Percentiles rank a stretch among this genome's conserved stretches.
Evolutionary conservation across 371 early-diverging fungal genomes (phyloP).

Genomic region (Mucor saturninus): DNA sequence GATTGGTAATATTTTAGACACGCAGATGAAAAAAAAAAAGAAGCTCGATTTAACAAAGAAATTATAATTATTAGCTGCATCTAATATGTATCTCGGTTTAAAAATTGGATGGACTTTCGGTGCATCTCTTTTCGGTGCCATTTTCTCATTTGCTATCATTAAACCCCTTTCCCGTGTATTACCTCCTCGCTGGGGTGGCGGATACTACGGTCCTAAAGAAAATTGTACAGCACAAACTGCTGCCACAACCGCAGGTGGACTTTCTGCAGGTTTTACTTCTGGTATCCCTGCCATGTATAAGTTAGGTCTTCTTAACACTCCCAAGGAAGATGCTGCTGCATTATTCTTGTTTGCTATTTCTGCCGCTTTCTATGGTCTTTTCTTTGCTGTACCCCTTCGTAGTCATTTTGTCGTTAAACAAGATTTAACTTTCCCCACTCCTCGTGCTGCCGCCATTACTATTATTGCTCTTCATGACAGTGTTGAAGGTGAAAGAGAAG

Average conservation of each 20-base stretch:
- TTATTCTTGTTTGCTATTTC: conserved; percentile 60
- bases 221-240: conserved; percentile 73
- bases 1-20: conserved; percentile 40
- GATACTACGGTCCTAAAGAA: conserved; percentile 72
- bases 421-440: conserved; percentile 74
- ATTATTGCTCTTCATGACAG: conserved; percentile 67
- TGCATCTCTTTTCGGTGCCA: conserved; percentile 73
- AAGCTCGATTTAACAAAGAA: background rate
- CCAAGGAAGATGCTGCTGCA: conserved; percentile 55
- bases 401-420: conserved; percentile 72
- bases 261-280: conserved; percentile 70
- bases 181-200: conserved; percentile 59
- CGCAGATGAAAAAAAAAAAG: background rate
- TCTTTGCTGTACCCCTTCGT: conserved; percentile 78
- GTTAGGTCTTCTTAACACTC: conserved; percentile 59
- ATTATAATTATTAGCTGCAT: conserved; percentile 57
- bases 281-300: conserved; percentile 78
- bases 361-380: conserved; percentile 73
- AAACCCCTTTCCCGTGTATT: conserved; percentile 61
- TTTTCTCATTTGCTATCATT: conserved; percentile 70
- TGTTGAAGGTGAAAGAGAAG: conserved; percentile 45
- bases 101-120: conserved; percentile 78
- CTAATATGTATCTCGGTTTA: conserved; percentile 75
- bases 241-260: conserved; percentile 74
- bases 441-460: conserved; percentile 71